These are phyloP conservation scores for Aleurites moluccanus DNA, from an alignment of 441 rosid genomes.

Conservation along the genomic window DNA sequence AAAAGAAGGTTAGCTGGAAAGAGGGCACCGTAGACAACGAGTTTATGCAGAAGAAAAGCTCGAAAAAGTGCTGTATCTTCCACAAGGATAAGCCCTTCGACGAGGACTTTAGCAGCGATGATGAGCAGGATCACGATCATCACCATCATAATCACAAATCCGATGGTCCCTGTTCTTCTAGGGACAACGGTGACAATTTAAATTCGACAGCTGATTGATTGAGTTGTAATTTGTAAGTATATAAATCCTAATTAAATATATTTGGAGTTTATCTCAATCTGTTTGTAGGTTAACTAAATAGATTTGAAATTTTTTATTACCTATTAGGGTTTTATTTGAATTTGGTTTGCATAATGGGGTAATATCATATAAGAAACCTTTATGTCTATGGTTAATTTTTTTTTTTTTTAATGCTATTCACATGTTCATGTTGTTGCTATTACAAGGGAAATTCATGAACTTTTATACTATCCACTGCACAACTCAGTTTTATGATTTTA, in stretches of 20 bases:
- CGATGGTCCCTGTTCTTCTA: constrained; percentile 35
- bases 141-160: constrained; percentile 32
- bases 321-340: too few relatives aligned
- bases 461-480: too few relatives aligned
- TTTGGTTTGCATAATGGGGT: too few relatives aligned
- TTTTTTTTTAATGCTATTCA: too few relatives aligned
- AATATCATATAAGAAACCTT: too few relatives aligned
- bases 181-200: constrained; percentile 11
- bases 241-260: neutral
- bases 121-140: constrained; percentile 25
- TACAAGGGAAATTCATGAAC: too few relatives aligned
- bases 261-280: too few relatives aligned
- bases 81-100: constrained; percentile 89
- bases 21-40: constrained; percentile 93
- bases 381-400: too few relatives aligned
- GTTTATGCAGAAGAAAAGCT: constrained; percentile 93
- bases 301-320: neutral
- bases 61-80: constrained; percentile 95
- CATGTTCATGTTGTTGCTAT: too few relatives aligned
- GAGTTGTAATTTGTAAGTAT: neutral
- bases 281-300: too few relatives aligned
- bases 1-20: constrained; percentile 93
- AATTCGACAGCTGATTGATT: constrained; percentile 4
- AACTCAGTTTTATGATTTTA: too few relatives aligned
- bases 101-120: constrained; percentile 82